phyloP scores from a whole-genome alignment of 1,284 basidiomycete genomes.

The Boletellus sp. region DNA sequence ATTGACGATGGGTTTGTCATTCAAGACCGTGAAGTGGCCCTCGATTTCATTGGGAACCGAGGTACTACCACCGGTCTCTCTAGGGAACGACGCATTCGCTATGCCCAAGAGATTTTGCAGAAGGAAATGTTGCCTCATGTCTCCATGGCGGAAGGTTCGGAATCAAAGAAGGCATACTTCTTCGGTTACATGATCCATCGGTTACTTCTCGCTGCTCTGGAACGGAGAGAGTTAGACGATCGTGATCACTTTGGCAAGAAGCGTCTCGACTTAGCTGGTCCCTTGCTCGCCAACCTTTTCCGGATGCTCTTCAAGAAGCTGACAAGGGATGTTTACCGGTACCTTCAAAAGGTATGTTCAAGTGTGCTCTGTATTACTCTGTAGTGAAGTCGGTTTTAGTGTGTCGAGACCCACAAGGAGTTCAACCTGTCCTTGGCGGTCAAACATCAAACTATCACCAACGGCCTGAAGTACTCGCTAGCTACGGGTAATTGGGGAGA shows the following conservation, averaged over 20 bases:
- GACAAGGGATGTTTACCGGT: conserved; percentile 95
- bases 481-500: conserved; percentile 99
- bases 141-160: conserved; percentile 92
- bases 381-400: conserved; percentile 47
- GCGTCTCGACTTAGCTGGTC: conserved; percentile 93
- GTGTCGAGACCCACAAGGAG: conserved; percentile 94
- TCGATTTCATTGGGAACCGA: conserved; percentile 98
- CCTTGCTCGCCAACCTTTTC: conserved; percentile 92
- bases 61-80: conserved; percentile 94
- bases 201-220: conserved; percentile 87
- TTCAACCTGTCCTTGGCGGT: conserved; percentile 92
- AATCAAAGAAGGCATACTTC: conserved; percentile 99
- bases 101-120: conserved; percentile 96
- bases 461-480: conserved; percentile 96
- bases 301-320: conserved; percentile 97
- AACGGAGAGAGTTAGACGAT: conserved; percentile 94
- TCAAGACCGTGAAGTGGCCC: conserved; percentile 92
- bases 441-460: conserved; percentile 95
- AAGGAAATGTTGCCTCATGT: conserved; percentile 99
- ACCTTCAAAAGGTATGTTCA: conserved; percentile 83
- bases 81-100: conserved; percentile 88
- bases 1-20: conserved; percentile 99
- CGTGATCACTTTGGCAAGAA: conserved; percentile 99
- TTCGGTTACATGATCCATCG: conserved; percentile 99
- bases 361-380: background rate